Base-by-base conservation (phyloP, 179 eudicot species). In the Spinacia oleracea region DNA sequence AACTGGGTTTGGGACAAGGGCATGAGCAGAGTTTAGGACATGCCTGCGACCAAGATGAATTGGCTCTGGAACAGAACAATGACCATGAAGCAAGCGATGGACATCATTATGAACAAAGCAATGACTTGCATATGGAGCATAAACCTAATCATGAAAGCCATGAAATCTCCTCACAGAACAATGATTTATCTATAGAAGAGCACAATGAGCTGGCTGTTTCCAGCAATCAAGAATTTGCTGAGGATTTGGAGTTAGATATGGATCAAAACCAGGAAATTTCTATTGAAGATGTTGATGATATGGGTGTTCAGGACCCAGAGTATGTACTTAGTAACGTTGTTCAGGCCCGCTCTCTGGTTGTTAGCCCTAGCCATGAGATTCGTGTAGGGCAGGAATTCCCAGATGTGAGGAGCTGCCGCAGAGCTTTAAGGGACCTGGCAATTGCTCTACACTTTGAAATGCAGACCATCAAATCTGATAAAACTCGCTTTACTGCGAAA, bases 401-500 rank as follows among this genome's bases (percentile, higher is more conserved):
- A 0, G 98, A 95, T 85, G 98, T 93, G 8, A 89, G 89, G 81
- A 88, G 92, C 76, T 93, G 97, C 77, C 86, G 97, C 51, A 83
- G 97, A 77, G 86, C 92, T 31, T 79, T 95, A 65, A 93, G 92
- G 68, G 93, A 93, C 58, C 82, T 89, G 66, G 98, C 98, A 46
- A 90, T 95, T 79, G 92, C 94, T 50, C 77, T 90, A 56, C 98
- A 93, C 85, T 95, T 95, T 66, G 97, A 95, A 64, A 88, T 95
- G 29, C 89, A 92, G 77, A 93, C 90, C 21, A 91, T 95, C 71
- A 95, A 95, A 85, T 95, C 98, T 38, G 98, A 95, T 77, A 89
- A 92, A 74, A 95, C 93, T 63, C 92, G 98, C 55, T 95, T 95
- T 83, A 95, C 92, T 67, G 98, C 98, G 21, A 91, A 88, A 72